Percentiles rank a stretch among this genome's conserved stretches.
phyloP scores from a whole-genome alignment of 2,329 filamentous ascomycete genomes.

The Aspergillus hiratsukae region DNA sequence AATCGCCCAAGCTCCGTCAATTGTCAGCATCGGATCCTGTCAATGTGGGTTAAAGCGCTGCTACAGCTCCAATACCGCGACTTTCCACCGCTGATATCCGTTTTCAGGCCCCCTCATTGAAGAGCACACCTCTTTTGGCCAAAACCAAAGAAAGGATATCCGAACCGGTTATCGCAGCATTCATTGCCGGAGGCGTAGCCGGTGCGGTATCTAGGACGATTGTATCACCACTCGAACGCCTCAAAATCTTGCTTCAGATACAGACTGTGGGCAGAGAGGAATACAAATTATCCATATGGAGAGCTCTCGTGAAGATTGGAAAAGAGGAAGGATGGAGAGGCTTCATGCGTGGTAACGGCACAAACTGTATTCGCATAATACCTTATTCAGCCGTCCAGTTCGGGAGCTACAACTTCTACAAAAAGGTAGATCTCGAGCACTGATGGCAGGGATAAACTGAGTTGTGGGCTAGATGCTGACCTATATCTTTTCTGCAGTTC shows the following conservation, averaged over 20 bases:
- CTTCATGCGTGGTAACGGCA: slow-evolving; percentile 97
- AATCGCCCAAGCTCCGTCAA: slow-evolving; percentile 18
- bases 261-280: slow-evolving; percentile 87
- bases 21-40: slow-evolving; percentile 16
- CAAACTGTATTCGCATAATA: slow-evolving; percentile 96
- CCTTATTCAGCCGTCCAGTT: slow-evolving; percentile 98
- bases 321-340: slow-evolving; percentile 93
- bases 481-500: slow-evolving; percentile 45
- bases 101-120: slow-evolving; percentile 16
- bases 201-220: slow-evolving; percentile 97
- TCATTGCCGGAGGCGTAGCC: slow-evolving; percentile 88
- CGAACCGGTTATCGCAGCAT: slow-evolving; percentile 83
- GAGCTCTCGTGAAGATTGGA: slow-evolving; percentile 93
- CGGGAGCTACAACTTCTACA: slow-evolving; percentile 97
- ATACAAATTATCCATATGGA: slow-evolving; percentile 86
- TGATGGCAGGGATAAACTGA: neutral
- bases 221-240: slow-evolving; percentile 87
- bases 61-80: neutral
- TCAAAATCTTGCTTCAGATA: slow-evolving; percentile 97
- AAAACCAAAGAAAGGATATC: slow-evolving; percentile 50
- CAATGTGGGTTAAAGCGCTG: slow-evolving; percentile 17
- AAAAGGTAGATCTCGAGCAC: slow-evolving; percentile 60
- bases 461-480: slow-evolving; percentile 10
- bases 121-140: slow-evolving; percentile 17
- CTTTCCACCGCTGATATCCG: slow-evolving; percentile 1